Evolutionary conservation across 352 stramenopile species (phyloP).

Genomic region (Phytophthora palmivora): DNA sequence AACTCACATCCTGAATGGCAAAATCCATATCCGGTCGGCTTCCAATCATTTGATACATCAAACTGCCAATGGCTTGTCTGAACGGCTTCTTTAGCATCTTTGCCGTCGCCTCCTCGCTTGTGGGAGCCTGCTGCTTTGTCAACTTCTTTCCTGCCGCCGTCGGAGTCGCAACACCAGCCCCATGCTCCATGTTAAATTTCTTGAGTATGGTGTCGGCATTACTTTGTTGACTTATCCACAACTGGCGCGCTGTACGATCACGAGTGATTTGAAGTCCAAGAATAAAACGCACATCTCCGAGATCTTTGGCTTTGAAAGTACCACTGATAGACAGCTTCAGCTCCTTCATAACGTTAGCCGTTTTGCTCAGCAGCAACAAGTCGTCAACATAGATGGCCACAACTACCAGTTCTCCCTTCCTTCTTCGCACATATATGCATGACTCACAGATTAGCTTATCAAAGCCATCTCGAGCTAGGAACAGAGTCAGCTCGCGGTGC

Average conservation of each 20-base stretch:
- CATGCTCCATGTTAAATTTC: constrained; percentile 24
- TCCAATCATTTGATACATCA: constrained; percentile 35
- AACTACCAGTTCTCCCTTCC: neutral
- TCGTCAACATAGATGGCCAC: constrained; percentile 31
- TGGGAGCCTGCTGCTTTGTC: neutral
- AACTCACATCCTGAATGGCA: constrained; percentile 20
- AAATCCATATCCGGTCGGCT: constrained; percentile 19
- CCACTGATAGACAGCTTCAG: constrained; percentile 4
- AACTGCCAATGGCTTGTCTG: constrained; percentile 19
- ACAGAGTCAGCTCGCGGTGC: constrained; percentile 3
- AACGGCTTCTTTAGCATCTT: constrained; percentile 20
- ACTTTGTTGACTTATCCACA: constrained; percentile 16
- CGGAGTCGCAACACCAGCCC: neutral
- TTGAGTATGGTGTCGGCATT: constrained; percentile 8
- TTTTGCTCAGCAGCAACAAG: constrained; percentile 7
- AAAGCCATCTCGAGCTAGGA: constrained; percentile 2
- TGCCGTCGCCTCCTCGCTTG: constrained; percentile 7
- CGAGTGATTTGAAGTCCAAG: constrained; percentile 12
- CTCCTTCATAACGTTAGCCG: neutral
- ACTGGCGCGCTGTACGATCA: neutral
- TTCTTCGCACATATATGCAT: constrained; percentile 8
- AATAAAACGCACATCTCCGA: constrained; percentile 15
- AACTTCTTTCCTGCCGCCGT: constrained; percentile 8
- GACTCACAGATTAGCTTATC: constrained; percentile 12
- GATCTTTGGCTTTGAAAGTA: constrained; percentile 16